Evolutionary conservation across 495 filamentous ascomycete genomes (phyloP), one percentile per base, ranked within the genome.

Genomic region (Immersiella caudata): DNA sequence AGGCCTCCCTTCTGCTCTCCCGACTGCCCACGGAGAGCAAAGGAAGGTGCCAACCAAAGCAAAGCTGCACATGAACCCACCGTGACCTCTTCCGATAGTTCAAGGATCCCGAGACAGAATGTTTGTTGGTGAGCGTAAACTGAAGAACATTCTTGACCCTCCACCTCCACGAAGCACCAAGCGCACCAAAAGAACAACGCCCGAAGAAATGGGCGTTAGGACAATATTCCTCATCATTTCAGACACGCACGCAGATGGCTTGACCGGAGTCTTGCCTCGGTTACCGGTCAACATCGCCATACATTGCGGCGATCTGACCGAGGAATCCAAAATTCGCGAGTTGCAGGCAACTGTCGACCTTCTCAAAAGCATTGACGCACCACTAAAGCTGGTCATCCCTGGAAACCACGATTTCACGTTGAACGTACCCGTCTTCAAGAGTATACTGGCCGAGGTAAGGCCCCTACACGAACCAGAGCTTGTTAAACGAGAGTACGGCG

Each of bases 331-430:
- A 16, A 55, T 83, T 3, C 60, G 74, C 50, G 85, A 92, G 68
- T 87, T 88, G 69, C 73, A 79, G 18, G 61, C 68, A 6, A 78
- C 81, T 9, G 68, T 93, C n/a, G 61, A 79, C 3, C 82, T 90
- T 72, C 79, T 94, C 11, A 46, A 18, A 46, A 46, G 40, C 16
- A 83, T 88, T 60, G 70, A 85, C 9, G 90, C 91, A 0, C 84
- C 88, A 20, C 76, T 93, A 5, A 95, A 93, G 66, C 78, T 95
- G 33, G 86, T 93, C 33, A 92, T 95, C 58, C 86, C 91, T 0
- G 91, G 91, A 0, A 93, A 93, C 74, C 91, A 93, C 77, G 91
- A 93, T 72, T 84, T 90, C 64, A 85, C 85, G 0, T 83, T 93
- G 1, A 89, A 94, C 72, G 75, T 77, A 35, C 76, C 82, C 1